Conservation (phyloP, 129 eudicot genomes). For the Flaveria sonorensis region DNA sequence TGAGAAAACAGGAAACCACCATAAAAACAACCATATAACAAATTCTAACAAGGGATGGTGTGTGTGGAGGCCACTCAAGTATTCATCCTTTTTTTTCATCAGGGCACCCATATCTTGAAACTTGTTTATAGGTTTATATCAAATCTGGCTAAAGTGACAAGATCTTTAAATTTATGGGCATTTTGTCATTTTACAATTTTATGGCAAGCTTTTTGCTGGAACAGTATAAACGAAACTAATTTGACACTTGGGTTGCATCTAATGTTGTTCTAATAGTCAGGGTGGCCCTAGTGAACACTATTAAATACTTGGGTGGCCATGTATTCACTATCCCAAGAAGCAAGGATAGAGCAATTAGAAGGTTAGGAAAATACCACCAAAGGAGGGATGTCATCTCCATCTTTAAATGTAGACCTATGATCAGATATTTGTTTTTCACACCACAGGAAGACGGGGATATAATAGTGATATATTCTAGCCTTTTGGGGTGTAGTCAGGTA, state of each 20-base stretch:
- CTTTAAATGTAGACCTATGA: slow-evolving; percentile 63
- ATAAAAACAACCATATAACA: too few species aligned
- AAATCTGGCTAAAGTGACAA: not conserved
- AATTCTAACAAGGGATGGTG: too few species aligned
- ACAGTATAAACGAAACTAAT: not conserved
- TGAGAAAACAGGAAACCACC: too few species aligned
- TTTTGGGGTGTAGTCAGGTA: slow-evolving; percentile 76
- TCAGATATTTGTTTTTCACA: slow-evolving; percentile 80
- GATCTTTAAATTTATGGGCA: not conserved
- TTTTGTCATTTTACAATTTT: not conserved
- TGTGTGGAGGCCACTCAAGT: too few species aligned
- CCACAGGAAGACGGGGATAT: slow-evolving; percentile 91
- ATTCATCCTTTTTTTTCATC: too few species aligned
- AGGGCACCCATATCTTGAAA: too few species aligned
- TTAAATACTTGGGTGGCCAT: not conserved
- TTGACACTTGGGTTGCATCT: not conserved
- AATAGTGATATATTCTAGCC: slow-evolving; percentile 85
- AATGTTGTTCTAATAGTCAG: not conserved
- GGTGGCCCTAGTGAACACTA: not conserved
- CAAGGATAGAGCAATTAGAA: not conserved
- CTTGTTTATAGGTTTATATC: too few species aligned
- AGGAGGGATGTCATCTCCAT: slow-evolving; percentile 89
- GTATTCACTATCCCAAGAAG: slow-evolving; percentile 14
- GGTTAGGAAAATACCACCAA: slow-evolving; percentile 61
- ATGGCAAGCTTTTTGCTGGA: not conserved